These are phyloP conservation scores for Pseudogymnoascus sp. DNA, from an alignment of 2,329 filamentous ascomycete genomes.

Conservation along the genomic window DNA sequence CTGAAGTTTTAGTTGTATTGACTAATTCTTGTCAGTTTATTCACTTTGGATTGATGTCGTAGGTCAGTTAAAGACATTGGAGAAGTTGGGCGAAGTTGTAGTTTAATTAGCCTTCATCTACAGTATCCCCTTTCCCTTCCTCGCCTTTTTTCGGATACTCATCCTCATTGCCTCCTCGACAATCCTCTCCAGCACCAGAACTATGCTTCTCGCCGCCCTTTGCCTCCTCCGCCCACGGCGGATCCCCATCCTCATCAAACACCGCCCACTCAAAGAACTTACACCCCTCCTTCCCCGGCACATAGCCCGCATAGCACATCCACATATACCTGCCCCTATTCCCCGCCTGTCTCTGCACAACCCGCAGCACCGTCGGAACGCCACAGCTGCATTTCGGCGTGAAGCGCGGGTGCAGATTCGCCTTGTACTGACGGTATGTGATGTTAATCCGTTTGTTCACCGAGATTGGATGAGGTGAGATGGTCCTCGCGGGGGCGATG, in stretches of 20 bases:
- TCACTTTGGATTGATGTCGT: not conserved
- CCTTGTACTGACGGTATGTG: slow-evolving; percentile 83
- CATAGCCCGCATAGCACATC: slow-evolving; percentile 79
- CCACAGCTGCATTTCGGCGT: slow-evolving; percentile 75
- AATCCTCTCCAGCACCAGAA: not conserved
- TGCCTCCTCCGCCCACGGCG: slow-evolving; percentile 45
- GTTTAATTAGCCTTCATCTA: not conserved
- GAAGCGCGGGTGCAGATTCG: slow-evolving; percentile 65
- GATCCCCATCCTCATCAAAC: slow-evolving; percentile 81
- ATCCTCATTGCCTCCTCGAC: not conserved
- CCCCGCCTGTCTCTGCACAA: slow-evolving; percentile 71
- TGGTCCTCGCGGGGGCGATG: slow-evolving; percentile 65
- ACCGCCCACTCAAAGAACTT: slow-evolving; percentile 78
- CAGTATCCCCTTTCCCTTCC: not conserved
- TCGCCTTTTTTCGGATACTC: not conserved
- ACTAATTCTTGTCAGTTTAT: not conserved
- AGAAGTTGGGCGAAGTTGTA: not conserved
- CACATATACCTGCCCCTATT: slow-evolving; percentile 80
- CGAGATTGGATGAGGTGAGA: slow-evolving; percentile 78
- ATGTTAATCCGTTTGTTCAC: slow-evolving; percentile 82
- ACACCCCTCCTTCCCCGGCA: slow-evolving; percentile 63
- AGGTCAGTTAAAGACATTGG: not conserved
- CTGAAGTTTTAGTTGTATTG: not conserved
- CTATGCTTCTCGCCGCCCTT: not conserved
- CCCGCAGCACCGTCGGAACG: slow-evolving; percentile 62